phyloP scores from a whole-genome alignment of 208 protist genomes.

The Leishmania tropica region DNA sequence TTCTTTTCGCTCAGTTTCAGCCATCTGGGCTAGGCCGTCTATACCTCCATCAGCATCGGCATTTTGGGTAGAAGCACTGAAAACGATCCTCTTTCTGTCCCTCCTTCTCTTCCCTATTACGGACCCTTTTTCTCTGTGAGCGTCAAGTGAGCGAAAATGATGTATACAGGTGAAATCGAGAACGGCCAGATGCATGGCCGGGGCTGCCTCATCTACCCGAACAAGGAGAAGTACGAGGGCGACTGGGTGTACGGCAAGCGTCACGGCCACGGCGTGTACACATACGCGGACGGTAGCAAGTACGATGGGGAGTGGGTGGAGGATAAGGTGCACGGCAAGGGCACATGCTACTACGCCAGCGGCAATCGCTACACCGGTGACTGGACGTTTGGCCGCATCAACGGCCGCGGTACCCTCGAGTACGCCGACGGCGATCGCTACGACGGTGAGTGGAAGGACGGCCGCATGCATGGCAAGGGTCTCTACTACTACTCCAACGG shows the following conservation, averaged over 20 bases:
- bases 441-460: constrained; percentile 94
- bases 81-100: background rate
- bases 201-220: constrained; percentile 94
- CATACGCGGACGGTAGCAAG: constrained; percentile 92
- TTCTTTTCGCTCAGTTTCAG: background rate
- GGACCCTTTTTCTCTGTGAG: background rate
- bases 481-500: constrained; percentile 91
- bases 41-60: background rate
- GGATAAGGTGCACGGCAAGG: constrained; percentile 94
- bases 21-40: background rate
- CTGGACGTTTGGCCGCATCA: constrained; percentile 92
- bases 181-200: constrained; percentile 96
- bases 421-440: constrained; percentile 94
- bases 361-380: constrained; percentile 91
- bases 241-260: constrained; percentile 95
- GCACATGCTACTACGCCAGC: constrained; percentile 91
- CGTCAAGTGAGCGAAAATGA: constrained; percentile 63
- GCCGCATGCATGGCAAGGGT: constrained; percentile 93
- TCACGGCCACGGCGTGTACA: constrained; percentile 92
- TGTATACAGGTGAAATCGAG: constrained; percentile 97
- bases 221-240: constrained; percentile 94
- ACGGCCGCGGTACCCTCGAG: constrained; percentile 85
- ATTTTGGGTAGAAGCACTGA: background rate
- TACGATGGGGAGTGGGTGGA: constrained; percentile 95
- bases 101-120: background rate